Base-by-base conservation (phyloP, 2,329 filamentous ascomycete species). In the Trichoderma pleuroti region DNA sequence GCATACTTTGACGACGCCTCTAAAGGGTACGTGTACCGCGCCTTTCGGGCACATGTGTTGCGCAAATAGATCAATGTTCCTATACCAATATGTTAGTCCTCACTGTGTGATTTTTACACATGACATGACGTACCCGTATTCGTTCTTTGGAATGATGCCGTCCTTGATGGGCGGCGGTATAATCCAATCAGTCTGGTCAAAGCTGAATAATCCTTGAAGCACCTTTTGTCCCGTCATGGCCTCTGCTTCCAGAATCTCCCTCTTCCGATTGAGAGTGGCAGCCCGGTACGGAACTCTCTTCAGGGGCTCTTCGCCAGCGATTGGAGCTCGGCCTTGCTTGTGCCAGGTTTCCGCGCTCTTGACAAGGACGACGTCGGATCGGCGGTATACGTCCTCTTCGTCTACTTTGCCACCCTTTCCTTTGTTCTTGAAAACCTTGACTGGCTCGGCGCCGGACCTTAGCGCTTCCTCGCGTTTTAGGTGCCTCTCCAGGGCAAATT, bases 291-390 rank as follows among this genome's bases (percentile, higher is more conserved):
- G 93, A 0, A 97, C 96, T 54, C 88, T 86, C 79, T 99, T 99
- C 72, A 98, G 82, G 0, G 96, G 93, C 62, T 89, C 82, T 74
- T 92, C 90, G 4, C 92, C 93, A 0, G 85, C 77, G 30, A 88
- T 86, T 4, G 96, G 90, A 30, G 90, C 91, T 12, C 95, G 88
- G 0, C 96, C 96, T 83, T 98, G 95, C 79, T 98, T 98, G 79
- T 98, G 96, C 96, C 96, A 99, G 1, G 93, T 97, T 79, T 99
- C 96, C 1, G 92, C 92, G 32, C 93, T 97, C 80, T 97, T 94
- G 79, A 97, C 97, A 49, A 87, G 86, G 3, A 94, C 89, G 0
- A 98, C 89, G 74, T 98, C 94, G 67, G 88, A 87, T 39, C 95
- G 90, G 1, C 86, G 86, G 77, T 90, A 98, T 0, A 98, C 93